Conservation (phyloP, 495 filamentous ascomycete genomes). For the Penicillium cataractarum region DNA sequence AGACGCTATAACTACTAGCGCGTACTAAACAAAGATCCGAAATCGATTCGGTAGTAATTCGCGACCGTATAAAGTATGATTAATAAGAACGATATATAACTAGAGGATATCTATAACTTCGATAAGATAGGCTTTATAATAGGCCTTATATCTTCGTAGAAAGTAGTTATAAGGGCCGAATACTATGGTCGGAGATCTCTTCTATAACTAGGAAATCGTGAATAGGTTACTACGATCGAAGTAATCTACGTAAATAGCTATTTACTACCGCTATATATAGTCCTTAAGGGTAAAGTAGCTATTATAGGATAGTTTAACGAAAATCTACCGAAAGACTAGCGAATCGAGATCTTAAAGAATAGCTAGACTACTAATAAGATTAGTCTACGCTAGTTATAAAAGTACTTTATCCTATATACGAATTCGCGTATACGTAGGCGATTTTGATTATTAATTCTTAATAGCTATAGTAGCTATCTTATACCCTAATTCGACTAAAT, state of each 20-base stretch:
- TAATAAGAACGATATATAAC: background rate
- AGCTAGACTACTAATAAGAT: slow-evolving; percentile 8
- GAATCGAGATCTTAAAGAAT: background rate
- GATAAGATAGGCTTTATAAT: slow-evolving; percentile 8
- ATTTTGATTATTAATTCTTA: background rate
- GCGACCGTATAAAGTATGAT: background rate
- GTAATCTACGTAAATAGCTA: slow-evolving; percentile 20
- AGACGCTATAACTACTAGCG: background rate
- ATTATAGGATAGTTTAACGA: slow-evolving; percentile 1
- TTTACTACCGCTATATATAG: slow-evolving; percentile 2
- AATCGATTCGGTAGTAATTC: slow-evolving; percentile 12
- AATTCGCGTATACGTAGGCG: background rate
- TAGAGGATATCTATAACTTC: slow-evolving; percentile 16
- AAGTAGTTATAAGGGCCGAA: background rate
- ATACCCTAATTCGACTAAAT: slow-evolving; percentile 5
- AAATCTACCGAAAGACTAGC: slow-evolving; percentile 10
- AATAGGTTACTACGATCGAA: slow-evolving; percentile 43
- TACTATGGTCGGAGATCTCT: slow-evolving; percentile 14
- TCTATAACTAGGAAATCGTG: slow-evolving; percentile 38
- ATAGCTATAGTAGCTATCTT: slow-evolving; percentile 5
- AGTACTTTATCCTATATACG: slow-evolving; percentile 1
- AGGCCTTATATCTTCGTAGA: background rate
- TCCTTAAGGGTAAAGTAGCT: slow-evolving; percentile 4
- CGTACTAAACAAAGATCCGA: slow-evolving; percentile 1
- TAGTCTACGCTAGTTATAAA: slow-evolving; percentile 8